Base-by-base conservation (phyloP, 1,284 basidiomycete species). In the Caloboletus inedulis region DNA sequence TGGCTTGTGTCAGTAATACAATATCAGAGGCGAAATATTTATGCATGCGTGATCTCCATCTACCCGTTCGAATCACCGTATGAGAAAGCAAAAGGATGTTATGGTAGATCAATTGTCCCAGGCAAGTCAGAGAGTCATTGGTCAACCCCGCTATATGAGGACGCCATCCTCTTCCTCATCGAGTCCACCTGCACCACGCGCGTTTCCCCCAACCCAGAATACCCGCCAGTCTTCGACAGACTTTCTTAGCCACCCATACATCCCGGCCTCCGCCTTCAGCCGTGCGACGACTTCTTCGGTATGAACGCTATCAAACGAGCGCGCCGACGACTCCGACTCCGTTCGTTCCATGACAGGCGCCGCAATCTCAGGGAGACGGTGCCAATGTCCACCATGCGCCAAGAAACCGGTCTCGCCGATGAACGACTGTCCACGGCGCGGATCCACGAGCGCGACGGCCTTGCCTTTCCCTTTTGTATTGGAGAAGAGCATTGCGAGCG, bases 241-340 rank as follows among this genome's bases (percentile, higher is more conserved):
- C 63, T 83, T 87, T 56, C 80, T 71, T 67, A 81, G 77, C 85
- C 86, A 89, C 0, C 78, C 87, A 63, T 91, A 91, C 9, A 86
- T 67, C 8, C 88, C 88, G 52, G 83, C 75, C 51, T 84, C 79
- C 18, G 68, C 70, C 57, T 74, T 75, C 60, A 82, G 61, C 59
- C 70, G 69, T 31, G 70, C 72, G 7, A 66, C 54, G 21, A 79
- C 58, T 35, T 81, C 82, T 19, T 80, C 76, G 1, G 81, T 76
- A 27, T 78, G 80, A 53, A 79, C 63, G 44, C 76, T 84, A 49
- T 74, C 74, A 43, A 71, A 74, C 9, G 80, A 80, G 39, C 62
- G 59, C 0, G 56, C 60, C 7, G 81, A 82, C 19, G 73, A 59
- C 7, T 69, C 63, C 47, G 80, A 77, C 51, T 72, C 70, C 29